A percentile compares a stretch with the other conserved stretches of the same genome.
phyloP scores from a whole-genome alignment of 352 stramenopile species.

The Phytophthora pini region DNA sequence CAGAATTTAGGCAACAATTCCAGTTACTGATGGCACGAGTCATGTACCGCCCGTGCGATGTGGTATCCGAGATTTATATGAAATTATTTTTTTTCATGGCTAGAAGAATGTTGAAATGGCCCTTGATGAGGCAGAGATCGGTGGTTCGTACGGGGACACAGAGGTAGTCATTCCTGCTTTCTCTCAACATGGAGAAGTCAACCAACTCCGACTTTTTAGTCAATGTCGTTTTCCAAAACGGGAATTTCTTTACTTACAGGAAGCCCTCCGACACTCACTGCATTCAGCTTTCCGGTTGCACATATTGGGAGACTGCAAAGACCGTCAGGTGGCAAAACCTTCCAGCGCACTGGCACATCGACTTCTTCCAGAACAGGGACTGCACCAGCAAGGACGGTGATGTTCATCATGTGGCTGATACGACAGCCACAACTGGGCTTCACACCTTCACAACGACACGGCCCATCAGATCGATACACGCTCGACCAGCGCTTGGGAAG shows the following conservation, averaged over 20 bases:
- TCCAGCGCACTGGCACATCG: constrained; percentile 3
- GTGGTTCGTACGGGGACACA: no score
- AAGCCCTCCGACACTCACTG: background rate
- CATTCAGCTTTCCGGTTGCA: constrained; percentile 10
- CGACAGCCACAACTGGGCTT: background rate
- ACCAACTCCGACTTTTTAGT: no score
- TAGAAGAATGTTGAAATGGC: no score
- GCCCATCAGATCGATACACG: constrained; percentile 1
- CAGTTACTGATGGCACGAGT: no score
- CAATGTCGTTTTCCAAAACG: constrained; percentile 6
- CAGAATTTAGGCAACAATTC: no score
- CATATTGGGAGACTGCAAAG: constrained; percentile 1
- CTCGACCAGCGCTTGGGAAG: constrained; percentile 1
- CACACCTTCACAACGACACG: background rate
- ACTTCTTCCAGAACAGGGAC: constrained; percentile 8
- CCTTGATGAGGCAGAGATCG: no score
- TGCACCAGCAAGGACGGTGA: constrained; percentile 1
- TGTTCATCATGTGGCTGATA: background rate
- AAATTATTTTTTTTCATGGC: no score
- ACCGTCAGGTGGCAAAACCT: constrained; percentile 9
- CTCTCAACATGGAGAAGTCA: no score
- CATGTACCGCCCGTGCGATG: no score
- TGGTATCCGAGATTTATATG: no score
- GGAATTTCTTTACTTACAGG: constrained; percentile 2
- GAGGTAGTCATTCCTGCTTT: no score